Evolutionary conservation across 805 yeast species (phyloP), one percentile per base, ranked within the genome.

Genomic region (Metschnikowia dekortorum): DNA sequence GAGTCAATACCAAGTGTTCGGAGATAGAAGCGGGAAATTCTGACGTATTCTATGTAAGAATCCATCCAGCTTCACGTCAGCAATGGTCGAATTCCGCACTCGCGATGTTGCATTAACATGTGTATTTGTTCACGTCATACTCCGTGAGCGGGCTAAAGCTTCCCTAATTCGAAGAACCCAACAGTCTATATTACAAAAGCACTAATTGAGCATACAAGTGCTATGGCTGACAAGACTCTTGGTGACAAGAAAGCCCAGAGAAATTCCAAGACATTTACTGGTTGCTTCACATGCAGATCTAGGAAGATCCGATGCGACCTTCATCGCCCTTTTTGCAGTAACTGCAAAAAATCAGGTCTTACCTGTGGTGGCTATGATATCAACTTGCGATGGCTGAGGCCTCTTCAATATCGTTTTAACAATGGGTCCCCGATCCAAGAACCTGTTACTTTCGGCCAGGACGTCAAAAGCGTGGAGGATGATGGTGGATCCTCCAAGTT

Each of bases 241-340:
- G 40, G 28, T 28, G 40, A 36, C 13, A 34, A 44, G 22, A 44
- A 44, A 13, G 29, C 28, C 26, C 32, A 32, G 26, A 51, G 41
- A 44, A 52, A 52, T 46, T 64, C 74, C 41, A 90, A 89, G 62
- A 83, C 94, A 0, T 89, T 88, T 61, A 83, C 87, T 0, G 97
- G 96, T 1, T 90, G 97, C 63, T 88, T 88, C 73, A 87, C 96
- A 0, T 89, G 97, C 61, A 75, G 96, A 40, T 71, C 84, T 13
- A 67, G 96, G 41, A 87, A 89, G 65, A 84, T 89, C 44, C 83
- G 87, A 51, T 90, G 97, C 66, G 96, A 89, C 63, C 70, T 86
- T 49, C 71, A 75, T 13, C 78, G 76, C 55, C 97, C 97, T 0
- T 63, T 69, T 11, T 90, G 97, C 66, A 62, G 66, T n/a, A 76